These are phyloP conservation scores for Akebia trifoliata DNA, from an alignment of 164 flowering plant species.

Conservation along the genomic window DNA sequence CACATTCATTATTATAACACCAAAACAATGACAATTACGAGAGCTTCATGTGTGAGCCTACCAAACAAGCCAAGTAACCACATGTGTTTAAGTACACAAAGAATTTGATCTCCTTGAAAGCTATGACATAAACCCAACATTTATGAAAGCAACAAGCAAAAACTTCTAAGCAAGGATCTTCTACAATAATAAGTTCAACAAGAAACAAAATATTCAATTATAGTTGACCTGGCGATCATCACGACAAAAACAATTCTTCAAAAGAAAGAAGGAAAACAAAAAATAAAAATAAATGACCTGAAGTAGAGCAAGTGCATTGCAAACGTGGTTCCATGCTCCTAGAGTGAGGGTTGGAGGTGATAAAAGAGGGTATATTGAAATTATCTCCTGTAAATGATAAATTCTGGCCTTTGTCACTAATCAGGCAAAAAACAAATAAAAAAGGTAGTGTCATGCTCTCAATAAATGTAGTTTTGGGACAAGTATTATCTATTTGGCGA, in stretches of 20 bases:
- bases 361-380: slow-evolving; percentile 73
- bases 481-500: too few relatives aligned
- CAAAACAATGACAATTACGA: neutral
- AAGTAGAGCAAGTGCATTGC: slow-evolving; percentile 92
- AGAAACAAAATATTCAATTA: too few relatives aligned
- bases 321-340: slow-evolving; percentile 75
- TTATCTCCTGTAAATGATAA: slow-evolving; percentile 59
- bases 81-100: too few relatives aligned
- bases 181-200: too few relatives aligned
- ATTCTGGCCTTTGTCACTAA: neutral
- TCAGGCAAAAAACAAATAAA: too few relatives aligned
- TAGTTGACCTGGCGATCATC: too few relatives aligned
- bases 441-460: neutral
- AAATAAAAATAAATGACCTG: slow-evolving; percentile 43
- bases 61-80: neutral
- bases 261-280: neutral
- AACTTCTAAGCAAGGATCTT: too few relatives aligned
- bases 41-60: neutral
- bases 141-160: too few relatives aligned
- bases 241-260: neutral
- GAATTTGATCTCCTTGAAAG: neutral
- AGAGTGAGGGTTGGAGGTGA: slow-evolving; percentile 77
- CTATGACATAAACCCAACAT: neutral
- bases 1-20: too few relatives aligned
- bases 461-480: neutral